Evolutionary conservation across 1,139 yeast species (phyloP).

Genomic region (Lodderomyces pseudojiufengensis): DNA sequence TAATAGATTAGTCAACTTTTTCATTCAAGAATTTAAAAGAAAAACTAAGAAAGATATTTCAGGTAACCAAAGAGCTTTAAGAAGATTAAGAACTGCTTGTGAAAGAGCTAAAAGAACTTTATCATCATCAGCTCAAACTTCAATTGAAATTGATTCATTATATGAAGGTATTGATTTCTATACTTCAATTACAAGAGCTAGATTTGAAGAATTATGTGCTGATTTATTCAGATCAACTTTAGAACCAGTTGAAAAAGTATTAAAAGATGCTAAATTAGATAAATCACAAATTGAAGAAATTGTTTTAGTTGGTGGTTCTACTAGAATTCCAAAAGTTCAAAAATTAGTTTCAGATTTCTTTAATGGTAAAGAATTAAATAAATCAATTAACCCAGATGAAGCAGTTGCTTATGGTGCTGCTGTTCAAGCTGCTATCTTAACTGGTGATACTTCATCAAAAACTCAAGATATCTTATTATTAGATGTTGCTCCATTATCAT

Average conservation of each 20-base stretch:
- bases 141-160: constrained; percentile 94
- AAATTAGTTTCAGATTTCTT: constrained; percentile 95
- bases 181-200: constrained; percentile 95
- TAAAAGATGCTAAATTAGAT: constrained; percentile 89
- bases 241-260: constrained; percentile 96
- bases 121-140: constrained; percentile 93
- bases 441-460: constrained; percentile 59
- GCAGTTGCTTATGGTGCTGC: constrained; percentile 99
- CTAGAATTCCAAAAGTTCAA: constrained; percentile 99
- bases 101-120: constrained; percentile 99
- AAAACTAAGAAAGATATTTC: constrained; percentile 93
- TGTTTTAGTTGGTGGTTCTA: constrained; percentile 98
- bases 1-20: constrained; percentile 62
- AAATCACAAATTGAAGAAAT: constrained; percentile 90
- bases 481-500: constrained; percentile 90
- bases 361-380: constrained; percentile 94
- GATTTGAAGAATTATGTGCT: constrained; percentile 97
- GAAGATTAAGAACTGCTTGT: constrained; percentile 98
- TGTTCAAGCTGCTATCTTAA: constrained; percentile 90
- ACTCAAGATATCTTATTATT: constrained; percentile 81
- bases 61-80: constrained; percentile 88
- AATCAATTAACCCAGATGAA: constrained; percentile 97
- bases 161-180: constrained; percentile 96
- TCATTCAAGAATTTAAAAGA: constrained; percentile 93
- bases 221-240: constrained; percentile 93